phyloP scores from a whole-genome alignment of 208 protist genomes.

The Trypanosoma boissoni region DNA sequence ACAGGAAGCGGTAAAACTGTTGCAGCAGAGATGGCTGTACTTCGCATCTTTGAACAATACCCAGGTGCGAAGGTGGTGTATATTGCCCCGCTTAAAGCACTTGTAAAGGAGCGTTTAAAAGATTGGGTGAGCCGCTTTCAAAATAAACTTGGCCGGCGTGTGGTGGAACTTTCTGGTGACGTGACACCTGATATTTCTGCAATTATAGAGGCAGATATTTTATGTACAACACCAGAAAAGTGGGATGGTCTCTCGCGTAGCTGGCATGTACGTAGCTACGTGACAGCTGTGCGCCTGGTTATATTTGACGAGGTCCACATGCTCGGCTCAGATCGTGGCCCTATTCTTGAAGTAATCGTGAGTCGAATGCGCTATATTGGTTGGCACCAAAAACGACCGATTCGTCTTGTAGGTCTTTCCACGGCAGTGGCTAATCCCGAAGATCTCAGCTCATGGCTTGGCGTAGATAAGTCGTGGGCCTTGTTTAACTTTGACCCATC shows the following conservation, averaged over 20 bases:
- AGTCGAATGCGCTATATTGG: constrained; percentile 98
- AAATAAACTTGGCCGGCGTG: constrained; percentile 82
- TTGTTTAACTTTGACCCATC: constrained; percentile 99
- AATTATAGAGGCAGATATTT: constrained; percentile 94
- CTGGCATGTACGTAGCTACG: constrained; percentile 97
- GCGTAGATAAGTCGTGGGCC: constrained; percentile 90
- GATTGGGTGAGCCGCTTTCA: constrained; percentile 96
- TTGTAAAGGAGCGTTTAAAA: constrained; percentile 98
- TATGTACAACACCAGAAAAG: constrained; percentile 99
- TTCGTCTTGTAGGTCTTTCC: constrained; percentile 98
- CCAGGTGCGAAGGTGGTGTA: constrained; percentile 97
- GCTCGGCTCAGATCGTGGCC: constrained; percentile 98
- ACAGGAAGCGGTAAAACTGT: constrained; percentile 99
- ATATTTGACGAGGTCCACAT: constrained; percentile 99
- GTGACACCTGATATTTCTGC: constrained; percentile 92
- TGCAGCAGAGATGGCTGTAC: constrained; percentile 97
- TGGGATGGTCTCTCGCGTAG: constrained; percentile 99
- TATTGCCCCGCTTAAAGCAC: constrained; percentile 99
- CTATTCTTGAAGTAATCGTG: constrained; percentile 99
- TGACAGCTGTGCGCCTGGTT: constrained; percentile 94
- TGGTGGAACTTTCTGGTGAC: constrained; percentile 99
- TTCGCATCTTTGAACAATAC: constrained; percentile 91
- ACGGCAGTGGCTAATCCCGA: constrained; percentile 98
- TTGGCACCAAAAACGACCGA: constrained; percentile 84
- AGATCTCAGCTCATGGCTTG: constrained; percentile 98